Evolutionary conservation across 179 eudicot species (phyloP), one percentile per base, ranked within the genome.

Genomic region (Actinidia polygama): DNA sequence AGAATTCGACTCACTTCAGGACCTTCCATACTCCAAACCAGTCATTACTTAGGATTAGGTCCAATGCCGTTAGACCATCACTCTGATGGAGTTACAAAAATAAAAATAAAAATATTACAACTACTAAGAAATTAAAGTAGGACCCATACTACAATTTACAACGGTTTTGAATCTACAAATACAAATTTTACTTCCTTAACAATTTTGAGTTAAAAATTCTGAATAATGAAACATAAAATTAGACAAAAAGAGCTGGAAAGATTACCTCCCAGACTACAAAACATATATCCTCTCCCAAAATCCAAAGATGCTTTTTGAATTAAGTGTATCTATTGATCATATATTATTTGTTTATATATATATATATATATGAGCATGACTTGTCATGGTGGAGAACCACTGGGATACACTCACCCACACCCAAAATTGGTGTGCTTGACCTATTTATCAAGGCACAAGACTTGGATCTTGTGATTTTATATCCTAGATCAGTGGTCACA

Each of bases 251-350:
- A 40, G 44, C 44, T 40, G 44, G 44, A 40, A 12, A 62, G 64
- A 36, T 30, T 23, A 36, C 6, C n/a, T 0, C 73, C 47, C 6
- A 72, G 68, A 46, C 54, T 80, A 55, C 77, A 70, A 70, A 53
- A 12, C 46, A 46, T 71, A 57, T 46, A 80, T 30, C 55, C 55
- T 12, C 40, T 71, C 50, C 23, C 83, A 58, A 80, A 15, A 55
- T 46, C 50, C 44, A 81, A 71, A 81, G 78, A 72, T 80, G 63
- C 83, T 72, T 61, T 78, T 80, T 36, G 59, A 72, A 12, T 50
- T 36, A 66, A 16, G 72, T 26, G 44, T 40, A 40, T 40, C 44
- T 40, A 40, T 40, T 1, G 44, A 40, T 40, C 44, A 40, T 40
- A 40, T 40, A 40, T 40, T 40, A 3, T 40, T 40, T 40, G 44